A percentile compares a stretch with the other conserved stretches of the same genome.
Conservation (phyloP, 2,329 filamentous ascomycete genomes). For the Arthrobotrys conoides region DNA sequence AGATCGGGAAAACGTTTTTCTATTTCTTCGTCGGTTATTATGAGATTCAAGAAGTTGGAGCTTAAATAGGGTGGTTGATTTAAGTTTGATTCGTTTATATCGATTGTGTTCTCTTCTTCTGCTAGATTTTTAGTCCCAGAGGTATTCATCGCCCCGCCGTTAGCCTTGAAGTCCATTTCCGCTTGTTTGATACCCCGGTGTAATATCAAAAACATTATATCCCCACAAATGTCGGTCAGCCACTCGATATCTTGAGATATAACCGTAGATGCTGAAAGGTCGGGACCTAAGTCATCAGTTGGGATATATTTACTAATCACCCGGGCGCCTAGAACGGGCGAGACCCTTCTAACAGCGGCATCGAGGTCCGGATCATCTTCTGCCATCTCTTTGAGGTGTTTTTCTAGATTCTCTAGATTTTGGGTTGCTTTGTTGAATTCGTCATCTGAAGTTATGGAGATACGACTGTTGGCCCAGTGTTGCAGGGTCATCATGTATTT, state of each 20-base stretch:
- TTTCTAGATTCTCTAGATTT: background rate
- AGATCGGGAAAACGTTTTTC: no score
- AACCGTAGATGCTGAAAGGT: background rate
- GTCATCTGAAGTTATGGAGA: background rate
- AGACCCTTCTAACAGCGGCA: background rate
- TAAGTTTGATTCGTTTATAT: background rate
- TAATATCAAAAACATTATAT: constrained; percentile 16
- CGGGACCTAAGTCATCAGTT: background rate
- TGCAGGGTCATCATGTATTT: background rate
- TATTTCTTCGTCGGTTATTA: no score
- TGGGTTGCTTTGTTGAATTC: background rate
- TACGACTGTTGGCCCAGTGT: background rate
- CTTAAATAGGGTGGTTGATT: no score
- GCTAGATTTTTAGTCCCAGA: background rate
- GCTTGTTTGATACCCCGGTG: background rate
- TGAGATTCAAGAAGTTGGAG: no score
- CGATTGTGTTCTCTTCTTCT: no score
- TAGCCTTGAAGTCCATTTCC: background rate
- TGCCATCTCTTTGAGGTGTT: background rate
- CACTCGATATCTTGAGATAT: background rate
- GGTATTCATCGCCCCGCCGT: background rate
- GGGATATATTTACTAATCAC: background rate
- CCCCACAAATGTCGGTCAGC: constrained; percentile 10
- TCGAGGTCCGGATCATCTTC: background rate
- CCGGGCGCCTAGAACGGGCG: background rate